A percentile compares a stretch with the other conserved stretches of the same genome.
These are phyloP conservation scores for Emmonsia crescens DNA, from an alignment of 2,329 filamentous ascomycete species.

Conservation along the genomic window DNA sequence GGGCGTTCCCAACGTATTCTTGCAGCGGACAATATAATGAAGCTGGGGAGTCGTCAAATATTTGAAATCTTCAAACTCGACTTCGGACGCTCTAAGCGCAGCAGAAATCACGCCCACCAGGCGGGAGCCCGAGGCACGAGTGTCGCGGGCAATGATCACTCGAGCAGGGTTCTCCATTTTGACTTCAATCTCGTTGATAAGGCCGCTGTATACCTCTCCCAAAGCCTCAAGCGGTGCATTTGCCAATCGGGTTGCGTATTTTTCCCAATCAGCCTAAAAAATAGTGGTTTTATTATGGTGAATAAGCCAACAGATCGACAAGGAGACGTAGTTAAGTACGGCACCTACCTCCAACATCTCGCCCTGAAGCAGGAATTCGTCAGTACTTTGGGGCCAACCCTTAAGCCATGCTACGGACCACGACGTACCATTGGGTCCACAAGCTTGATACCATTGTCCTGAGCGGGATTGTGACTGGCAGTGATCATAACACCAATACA, in stretches of 20 bases:
- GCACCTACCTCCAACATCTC: slow-evolving; percentile 79
- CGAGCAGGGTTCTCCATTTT: slow-evolving; percentile 59
- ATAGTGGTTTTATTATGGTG: neutral
- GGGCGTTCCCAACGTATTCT: slow-evolving; percentile 82
- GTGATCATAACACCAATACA: slow-evolving; percentile 96
- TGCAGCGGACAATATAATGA: slow-evolving; percentile 88
- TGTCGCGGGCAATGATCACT: slow-evolving; percentile 86
- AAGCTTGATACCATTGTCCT: slow-evolving; percentile 88
- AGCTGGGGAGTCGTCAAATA: slow-evolving; percentile 94
- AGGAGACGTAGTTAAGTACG: slow-evolving; percentile 10
- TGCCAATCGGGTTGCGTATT: slow-evolving; percentile 75
- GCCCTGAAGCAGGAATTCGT: slow-evolving; percentile 40
- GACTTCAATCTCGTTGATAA: slow-evolving; percentile 66
- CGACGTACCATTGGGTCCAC: slow-evolving; percentile 71
- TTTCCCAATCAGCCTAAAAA: slow-evolving; percentile 68
- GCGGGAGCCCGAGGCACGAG: slow-evolving; percentile 77
- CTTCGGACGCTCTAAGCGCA: slow-evolving; percentile 64
- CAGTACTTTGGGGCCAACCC: neutral
- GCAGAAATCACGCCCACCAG: slow-evolving; percentile 70
- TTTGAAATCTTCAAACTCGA: slow-evolving; percentile 73
- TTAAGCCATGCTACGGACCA: slow-evolving; percentile 3
- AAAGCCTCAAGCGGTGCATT: slow-evolving; percentile 72
- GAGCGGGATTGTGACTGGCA: slow-evolving; percentile 80
- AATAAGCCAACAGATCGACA: slow-evolving; percentile 4
- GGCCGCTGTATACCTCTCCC: slow-evolving; percentile 61